Conservation (phyloP, 768 basidiomycete species). For the Tylopilus subfusipes region DNA sequence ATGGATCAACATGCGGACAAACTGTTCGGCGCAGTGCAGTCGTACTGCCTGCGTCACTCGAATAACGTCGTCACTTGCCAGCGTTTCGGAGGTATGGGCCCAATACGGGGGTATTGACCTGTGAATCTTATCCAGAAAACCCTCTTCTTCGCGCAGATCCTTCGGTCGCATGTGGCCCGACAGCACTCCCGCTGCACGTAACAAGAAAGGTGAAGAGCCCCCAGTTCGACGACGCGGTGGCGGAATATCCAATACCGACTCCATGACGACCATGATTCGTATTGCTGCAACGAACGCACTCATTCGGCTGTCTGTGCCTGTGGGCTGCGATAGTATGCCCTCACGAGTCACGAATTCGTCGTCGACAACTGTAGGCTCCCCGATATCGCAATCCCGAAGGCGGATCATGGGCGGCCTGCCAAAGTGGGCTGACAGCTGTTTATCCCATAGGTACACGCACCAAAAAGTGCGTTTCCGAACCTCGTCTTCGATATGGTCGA, state of each 20-base stretch:
- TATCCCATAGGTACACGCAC: constrained; percentile 97
- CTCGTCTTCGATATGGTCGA: constrained; percentile 88
- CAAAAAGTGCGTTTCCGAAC: constrained; percentile 94
- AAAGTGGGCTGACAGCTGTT: constrained; percentile 85
- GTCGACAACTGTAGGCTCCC: constrained; percentile 79
- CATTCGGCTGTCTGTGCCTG: constrained; percentile 72
- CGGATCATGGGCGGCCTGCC: constrained; percentile 86
- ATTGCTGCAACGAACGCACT: constrained; percentile 75
- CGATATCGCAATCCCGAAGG: constrained; percentile 87
- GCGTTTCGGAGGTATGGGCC: constrained; percentile 76
- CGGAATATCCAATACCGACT: constrained; percentile 81
- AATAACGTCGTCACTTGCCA: constrained; percentile 82
- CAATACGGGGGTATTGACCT: constrained; percentile 70
- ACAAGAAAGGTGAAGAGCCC: constrained; percentile 75
- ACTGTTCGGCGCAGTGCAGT: constrained; percentile 83
- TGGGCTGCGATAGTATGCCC: constrained; percentile 58
- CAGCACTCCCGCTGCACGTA: constrained; percentile 65
- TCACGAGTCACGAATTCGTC: constrained; percentile 87
- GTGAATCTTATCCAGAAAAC: constrained; percentile 76
- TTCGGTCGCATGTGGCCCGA: constrained; percentile 58
- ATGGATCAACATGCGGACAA: constrained; percentile 83
- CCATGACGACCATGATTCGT: constrained; percentile 82
- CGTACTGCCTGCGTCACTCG: constrained; percentile 86
- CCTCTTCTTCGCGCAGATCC: constrained; percentile 76
- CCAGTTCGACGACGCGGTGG: constrained; percentile 55